These are phyloP conservation scores for Aegilops longissima DNA, from an alignment of 176 grass and related monocot genomes.

Conservation along the genomic window DNA sequence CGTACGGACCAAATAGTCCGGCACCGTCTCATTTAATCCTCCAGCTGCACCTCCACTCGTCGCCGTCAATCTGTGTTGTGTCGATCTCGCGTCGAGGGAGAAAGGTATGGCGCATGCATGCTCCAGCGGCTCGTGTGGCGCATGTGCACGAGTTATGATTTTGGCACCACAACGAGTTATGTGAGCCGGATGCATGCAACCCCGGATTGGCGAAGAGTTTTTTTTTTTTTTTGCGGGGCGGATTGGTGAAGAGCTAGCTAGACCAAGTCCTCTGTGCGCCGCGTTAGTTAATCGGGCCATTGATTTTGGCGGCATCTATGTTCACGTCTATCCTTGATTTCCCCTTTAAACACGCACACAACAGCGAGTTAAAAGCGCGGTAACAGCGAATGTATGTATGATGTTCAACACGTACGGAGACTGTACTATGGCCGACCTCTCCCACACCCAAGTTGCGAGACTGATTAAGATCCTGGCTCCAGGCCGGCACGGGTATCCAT, in stretches of 20 bases:
- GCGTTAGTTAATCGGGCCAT: background rate
- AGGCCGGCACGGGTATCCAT: background rate
- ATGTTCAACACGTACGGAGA: too few relatives aligned
- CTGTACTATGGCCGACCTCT: too few relatives aligned
- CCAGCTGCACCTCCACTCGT: background rate
- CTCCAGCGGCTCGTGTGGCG: background rate
- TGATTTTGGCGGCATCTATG: background rate
- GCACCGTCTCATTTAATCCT: conserved; percentile 30
- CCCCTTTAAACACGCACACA: background rate
- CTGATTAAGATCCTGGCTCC: background rate
- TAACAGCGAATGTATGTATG: too few relatives aligned
- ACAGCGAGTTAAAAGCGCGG: background rate
- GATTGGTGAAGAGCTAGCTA: background rate
- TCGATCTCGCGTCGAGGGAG: background rate
- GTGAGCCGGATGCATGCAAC: background rate
- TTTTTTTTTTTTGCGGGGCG: too few relatives aligned
- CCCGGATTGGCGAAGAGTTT: too few relatives aligned
- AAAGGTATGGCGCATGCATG: background rate
- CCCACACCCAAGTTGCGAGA: too few relatives aligned
- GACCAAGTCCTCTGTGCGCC: background rate
- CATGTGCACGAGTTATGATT: background rate
- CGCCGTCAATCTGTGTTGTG: background rate
- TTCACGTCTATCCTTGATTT: background rate
- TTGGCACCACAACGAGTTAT: background rate
- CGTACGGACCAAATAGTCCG: background rate